Evolutionary conservation across 2,329 filamentous ascomycete genomes (phyloP), one percentile per base, ranked within the genome.

Genomic region (Colletotrichum tropicale): DNA sequence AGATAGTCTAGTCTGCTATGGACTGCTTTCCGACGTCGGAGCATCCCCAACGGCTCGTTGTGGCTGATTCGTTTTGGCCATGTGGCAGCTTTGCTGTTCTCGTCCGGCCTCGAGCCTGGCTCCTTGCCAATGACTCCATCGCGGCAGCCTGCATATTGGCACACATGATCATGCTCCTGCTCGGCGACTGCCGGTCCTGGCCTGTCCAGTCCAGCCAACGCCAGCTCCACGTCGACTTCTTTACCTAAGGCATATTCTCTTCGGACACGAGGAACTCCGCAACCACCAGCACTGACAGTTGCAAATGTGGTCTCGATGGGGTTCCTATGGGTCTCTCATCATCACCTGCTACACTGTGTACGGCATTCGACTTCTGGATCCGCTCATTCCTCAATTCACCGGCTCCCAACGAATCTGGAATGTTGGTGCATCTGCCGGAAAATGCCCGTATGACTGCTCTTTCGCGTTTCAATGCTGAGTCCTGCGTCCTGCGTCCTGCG

Each of bases 151-250:
- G 58, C 58, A 62, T n/a, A 61, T 68, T 64, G 48, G 60, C 58
- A 69, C 70, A 60, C 74, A 73, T 73, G 74, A 74, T 52, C 74
- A 76, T 60, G 62, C 69, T 65, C 64, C 62, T 56, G 62, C 34
- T 76, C 74, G 36, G 56, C 36, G 64, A 60, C 70, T 65, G 56
- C 58, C 58, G 64, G 55, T 32, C 64, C 21, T 52, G 43, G n/a
- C 43, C 43, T 52, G 43, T 52, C 43, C n/a, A 21, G 43, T 52
- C 43, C n/a, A 21, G 43, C 43, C n/a, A 52, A 24, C 43, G 38
- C 16, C 38, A 48, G 66, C 24, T 61, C 56, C 56, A 52, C 56
- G 67, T 62, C 36, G 10, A 38, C 15, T 65, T 21, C 32, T 34
- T 62, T 65, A 55, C 68, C 69, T 52, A 64, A 64, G 38, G 56